phyloP scores from a whole-genome alignment of 306 rosid genomes.

The Vigna mungo region DNA sequence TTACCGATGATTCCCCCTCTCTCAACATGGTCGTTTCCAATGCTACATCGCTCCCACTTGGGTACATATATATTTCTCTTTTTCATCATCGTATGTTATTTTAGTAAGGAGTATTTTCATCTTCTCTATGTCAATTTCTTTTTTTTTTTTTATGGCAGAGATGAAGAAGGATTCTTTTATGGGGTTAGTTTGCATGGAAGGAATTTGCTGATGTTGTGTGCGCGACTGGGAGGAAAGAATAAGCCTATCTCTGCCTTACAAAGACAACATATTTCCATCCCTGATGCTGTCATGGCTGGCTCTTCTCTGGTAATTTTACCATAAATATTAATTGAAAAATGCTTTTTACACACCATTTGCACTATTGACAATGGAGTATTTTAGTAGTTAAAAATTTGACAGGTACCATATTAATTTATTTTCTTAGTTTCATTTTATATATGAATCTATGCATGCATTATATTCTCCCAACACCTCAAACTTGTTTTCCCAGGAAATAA shows the following conservation, averaged over 20 bases:
- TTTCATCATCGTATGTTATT: too few species aligned
- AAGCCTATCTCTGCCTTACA: slow-evolving; percentile 55
- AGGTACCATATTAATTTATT: too few species aligned
- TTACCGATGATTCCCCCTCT: slow-evolving; percentile 45
- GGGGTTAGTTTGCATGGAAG: slow-evolving; percentile 65
- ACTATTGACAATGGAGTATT: too few species aligned
- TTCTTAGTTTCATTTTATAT: not conserved
- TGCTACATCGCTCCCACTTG: slow-evolving; percentile 61
- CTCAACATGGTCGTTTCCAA: slow-evolving; percentile 67
- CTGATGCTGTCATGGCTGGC: slow-evolving; percentile 51
- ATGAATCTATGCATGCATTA: not conserved
- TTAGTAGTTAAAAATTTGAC: too few species aligned
- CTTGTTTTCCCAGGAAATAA: slow-evolving; percentile 51
- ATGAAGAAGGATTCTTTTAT: slow-evolving; percentile 69
- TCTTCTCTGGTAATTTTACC: slow-evolving; percentile 47
- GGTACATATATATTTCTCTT: slow-evolving; percentile 38
- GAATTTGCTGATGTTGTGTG: slow-evolving; percentile 63
- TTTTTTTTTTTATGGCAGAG: slow-evolving; percentile 44
- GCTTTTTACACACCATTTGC: too few species aligned
- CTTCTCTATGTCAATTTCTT: too few species aligned
- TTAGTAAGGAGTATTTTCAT: too few species aligned
- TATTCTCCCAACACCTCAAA: not conserved
- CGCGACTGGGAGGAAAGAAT: slow-evolving; percentile 67
- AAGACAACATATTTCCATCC: slow-evolving; percentile 62
- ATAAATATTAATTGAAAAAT: not conserved